Percentiles rank a stretch among this genome's conserved stretches.
These are phyloP conservation scores for Coemansia furcata DNA, from an alignment of 192 early-diverging fungal species.

Conservation along the genomic window DNA sequence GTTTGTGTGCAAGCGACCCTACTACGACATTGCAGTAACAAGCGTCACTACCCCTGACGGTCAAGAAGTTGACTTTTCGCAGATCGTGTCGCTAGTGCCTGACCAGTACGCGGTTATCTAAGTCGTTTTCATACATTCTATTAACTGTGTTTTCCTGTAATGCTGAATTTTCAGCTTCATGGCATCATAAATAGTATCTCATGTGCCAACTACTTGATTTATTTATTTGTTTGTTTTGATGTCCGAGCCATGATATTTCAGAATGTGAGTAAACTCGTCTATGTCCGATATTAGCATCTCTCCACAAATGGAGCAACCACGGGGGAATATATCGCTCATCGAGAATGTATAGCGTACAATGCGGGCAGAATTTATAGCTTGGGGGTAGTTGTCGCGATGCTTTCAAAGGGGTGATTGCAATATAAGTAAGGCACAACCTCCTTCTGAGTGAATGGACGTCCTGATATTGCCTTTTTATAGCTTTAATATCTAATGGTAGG, in stretches of 20 bases:
- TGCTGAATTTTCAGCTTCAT: neutral
- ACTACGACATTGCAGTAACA: slow-evolving; percentile 74
- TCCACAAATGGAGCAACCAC: neutral
- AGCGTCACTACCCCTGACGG: slow-evolving; percentile 52
- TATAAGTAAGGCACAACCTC: neutral
- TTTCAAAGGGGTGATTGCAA: neutral
- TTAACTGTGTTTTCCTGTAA: neutral
- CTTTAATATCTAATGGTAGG: too few relatives aligned
- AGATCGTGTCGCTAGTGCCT: slow-evolving; percentile 66
- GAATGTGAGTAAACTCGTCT: neutral
- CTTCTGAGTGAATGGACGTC: neutral
- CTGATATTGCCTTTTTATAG: neutral
- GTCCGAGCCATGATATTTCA: neutral
- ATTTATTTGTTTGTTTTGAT: neutral
- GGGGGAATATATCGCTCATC: neutral
- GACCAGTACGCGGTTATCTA: slow-evolving; percentile 84
- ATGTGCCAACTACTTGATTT: neutral
- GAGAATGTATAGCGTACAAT: neutral
- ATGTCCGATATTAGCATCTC: neutral
- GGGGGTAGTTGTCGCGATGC: too few relatives aligned
- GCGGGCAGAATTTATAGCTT: neutral
- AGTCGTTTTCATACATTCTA: slow-evolving; percentile 3
- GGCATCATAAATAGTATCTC: neutral
- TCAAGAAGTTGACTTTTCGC: slow-evolving; percentile 65
- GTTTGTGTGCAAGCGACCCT: slow-evolving; percentile 68